These are phyloP conservation scores for Picochlorum sp. DNA, from an alignment of 139 green algal genomes.

Conservation along the genomic window DNA sequence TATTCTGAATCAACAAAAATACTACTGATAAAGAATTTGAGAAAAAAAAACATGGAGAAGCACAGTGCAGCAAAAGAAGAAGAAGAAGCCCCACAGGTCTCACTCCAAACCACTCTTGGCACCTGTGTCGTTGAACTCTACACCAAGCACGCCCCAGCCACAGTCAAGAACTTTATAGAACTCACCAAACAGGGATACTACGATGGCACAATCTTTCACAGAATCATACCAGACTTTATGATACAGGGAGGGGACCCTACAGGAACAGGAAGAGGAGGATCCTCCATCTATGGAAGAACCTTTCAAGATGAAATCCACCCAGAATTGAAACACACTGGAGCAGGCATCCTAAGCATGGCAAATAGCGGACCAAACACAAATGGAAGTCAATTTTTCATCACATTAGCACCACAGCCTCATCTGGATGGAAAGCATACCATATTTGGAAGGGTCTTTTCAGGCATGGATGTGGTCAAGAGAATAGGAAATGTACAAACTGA, in stretches of 20 bases:
- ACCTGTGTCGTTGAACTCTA: conserved; percentile 72
- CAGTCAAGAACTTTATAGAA: conserved; percentile 83
- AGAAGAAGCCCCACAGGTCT: conserved; percentile 28
- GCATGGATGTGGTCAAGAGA: conserved; percentile 82
- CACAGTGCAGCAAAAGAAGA: not conserved
- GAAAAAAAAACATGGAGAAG: not conserved
- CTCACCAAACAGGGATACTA: conserved; percentile 85
- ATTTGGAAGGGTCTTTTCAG: conserved; percentile 81
- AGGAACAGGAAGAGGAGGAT: conserved; percentile 79
- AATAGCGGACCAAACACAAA: conserved; percentile 79
- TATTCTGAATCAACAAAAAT: too few species aligned
- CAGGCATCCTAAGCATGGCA: conserved; percentile 81
- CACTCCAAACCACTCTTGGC: conserved; percentile 64
- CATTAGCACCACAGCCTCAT: conserved; percentile 52
- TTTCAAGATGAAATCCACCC: conserved; percentile 85
- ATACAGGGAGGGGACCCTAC: conserved; percentile 92
- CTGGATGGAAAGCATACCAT: conserved; percentile 66
- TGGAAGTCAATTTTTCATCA: conserved; percentile 82
- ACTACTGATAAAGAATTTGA: too few species aligned
- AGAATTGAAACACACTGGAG: conserved; percentile 77
- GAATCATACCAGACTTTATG: conserved; percentile 89
- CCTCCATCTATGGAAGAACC: conserved; percentile 71
- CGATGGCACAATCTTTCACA: conserved; percentile 72
- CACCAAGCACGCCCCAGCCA: conserved; percentile 68
- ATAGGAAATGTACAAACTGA: conserved; percentile 76